Base-by-base conservation (phyloP, 208 protist species). In the Acanthamoeba culbertsoni region DNA sequence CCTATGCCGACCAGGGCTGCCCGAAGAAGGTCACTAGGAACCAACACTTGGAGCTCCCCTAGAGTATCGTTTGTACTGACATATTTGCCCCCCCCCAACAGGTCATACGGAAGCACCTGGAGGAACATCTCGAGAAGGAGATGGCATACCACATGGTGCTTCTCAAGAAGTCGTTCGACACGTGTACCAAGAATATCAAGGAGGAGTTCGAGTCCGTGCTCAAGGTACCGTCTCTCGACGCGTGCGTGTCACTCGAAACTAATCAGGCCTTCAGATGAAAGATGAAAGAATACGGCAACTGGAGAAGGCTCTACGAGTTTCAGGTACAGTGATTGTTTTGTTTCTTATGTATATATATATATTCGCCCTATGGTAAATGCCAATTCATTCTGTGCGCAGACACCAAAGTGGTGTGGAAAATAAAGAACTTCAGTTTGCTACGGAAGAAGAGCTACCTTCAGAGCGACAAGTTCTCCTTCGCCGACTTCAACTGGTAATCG, bases 381-480 rank as follows among this genome's bases (percentile, higher is more conserved):
- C 16, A 23, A 23, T 59, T 59, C 51, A 59, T 59, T 59, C 23
- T 59, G 8, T 43, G 65, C 23, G n/a, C 42, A 45, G 89, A 90
- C 26, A 93, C 46, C 26, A 95, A 93, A 55, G 57, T 95, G 12
- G 89, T 93, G 63, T 95, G 93, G 93, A 93, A 68, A 59, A 92
- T 95, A 26, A 95, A 95, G 35, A 95, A 95, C 33, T 93, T 92
- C 65, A 89, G 43, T 59, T 57, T 75, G 18, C 45, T 73, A 40
- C 84, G 89, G 31, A 93, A 86, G 84, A 91, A 93, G 55, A 89
- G 88, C 46, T 95, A 95, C 43, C 63, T 91, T 20, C 93, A 95
- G 86, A 92, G 79, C 40, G 93, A 95, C 37, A 95, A 93, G 53
- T 95, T 95, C 51, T 86, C 84, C 31, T 92, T 95, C 0, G 75